Evolutionary conservation across 1,139 yeast species (phyloP).

Genomic region (Candida sp.): DNA sequence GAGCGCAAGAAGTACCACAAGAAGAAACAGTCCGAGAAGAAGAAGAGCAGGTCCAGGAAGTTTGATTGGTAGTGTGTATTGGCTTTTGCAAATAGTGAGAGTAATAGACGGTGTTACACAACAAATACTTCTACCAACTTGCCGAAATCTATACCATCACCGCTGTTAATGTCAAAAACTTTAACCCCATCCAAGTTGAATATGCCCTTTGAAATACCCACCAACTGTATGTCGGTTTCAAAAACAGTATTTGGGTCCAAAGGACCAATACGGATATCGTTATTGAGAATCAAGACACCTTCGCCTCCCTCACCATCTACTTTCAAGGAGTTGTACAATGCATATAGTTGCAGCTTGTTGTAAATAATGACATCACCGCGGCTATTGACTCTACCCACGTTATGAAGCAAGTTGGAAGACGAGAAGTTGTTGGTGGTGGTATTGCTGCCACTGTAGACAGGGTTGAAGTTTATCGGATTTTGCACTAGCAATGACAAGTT

Average conservation of each 20-base stretch:
- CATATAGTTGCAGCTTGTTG: slow-evolving; percentile 27
- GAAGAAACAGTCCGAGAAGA: slow-evolving; percentile 57
- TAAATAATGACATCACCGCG: slow-evolving; percentile 22
- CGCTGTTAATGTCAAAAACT: slow-evolving; percentile 63
- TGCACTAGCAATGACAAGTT: slow-evolving; percentile 47
- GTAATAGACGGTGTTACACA: slow-evolving; percentile 15
- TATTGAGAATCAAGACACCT: slow-evolving; percentile 64
- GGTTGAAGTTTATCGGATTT: slow-evolving; percentile 27
- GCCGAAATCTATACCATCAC: slow-evolving; percentile 78
- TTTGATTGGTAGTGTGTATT: slow-evolving; percentile 25
- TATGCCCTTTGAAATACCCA: slow-evolving; percentile 70
- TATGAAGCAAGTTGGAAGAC: slow-evolving; percentile 12
- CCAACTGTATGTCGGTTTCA: slow-evolving; percentile 63
- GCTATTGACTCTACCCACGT: slow-evolving; percentile 1
- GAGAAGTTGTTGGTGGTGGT: slow-evolving; percentile 11
- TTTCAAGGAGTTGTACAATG: slow-evolving; percentile 41
- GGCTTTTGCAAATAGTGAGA: neutral
- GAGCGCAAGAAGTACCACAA: slow-evolving; percentile 58
- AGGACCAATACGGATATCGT: slow-evolving; percentile 68
- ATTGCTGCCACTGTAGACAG: slow-evolving; percentile 15
- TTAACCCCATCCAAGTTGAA: slow-evolving; percentile 68
- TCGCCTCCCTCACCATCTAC: slow-evolving; percentile 25
- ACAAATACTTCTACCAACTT: slow-evolving; percentile 74
- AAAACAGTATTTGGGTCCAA: slow-evolving; percentile 65
- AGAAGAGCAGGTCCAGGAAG: slow-evolving; percentile 48